These are phyloP conservation scores for Ophiocordyceps camponoti-floridani DNA, from an alignment of 2,329 filamentous ascomycete species.

Conservation along the genomic window DNA sequence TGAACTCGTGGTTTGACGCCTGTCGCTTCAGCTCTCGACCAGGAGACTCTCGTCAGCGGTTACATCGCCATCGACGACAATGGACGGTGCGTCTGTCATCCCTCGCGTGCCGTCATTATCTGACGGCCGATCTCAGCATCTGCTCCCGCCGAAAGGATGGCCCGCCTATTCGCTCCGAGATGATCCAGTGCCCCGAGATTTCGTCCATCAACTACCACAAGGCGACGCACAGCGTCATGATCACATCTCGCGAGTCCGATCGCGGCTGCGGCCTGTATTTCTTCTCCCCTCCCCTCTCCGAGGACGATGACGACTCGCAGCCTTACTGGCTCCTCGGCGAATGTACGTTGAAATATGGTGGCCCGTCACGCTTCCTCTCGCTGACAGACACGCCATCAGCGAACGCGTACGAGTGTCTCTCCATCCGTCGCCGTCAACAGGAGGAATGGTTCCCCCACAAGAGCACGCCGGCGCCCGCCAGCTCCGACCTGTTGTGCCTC, in stretches of 20 bases:
- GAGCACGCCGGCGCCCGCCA: slow-evolving; percentile 22
- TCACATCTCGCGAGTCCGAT: slow-evolving; percentile 20
- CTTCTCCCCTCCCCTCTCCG: slow-evolving; percentile 17
- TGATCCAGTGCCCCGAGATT: slow-evolving; percentile 19
- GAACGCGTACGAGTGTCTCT: slow-evolving; percentile 14
- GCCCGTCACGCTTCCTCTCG: background rate
- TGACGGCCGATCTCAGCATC: slow-evolving; percentile 2
- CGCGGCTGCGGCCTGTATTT: slow-evolving; percentile 15
- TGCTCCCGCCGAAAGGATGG: slow-evolving; percentile 1
- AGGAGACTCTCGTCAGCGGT: slow-evolving; percentile 16
- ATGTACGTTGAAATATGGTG: slow-evolving; percentile 7
- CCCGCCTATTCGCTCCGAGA: slow-evolving; percentile 12
- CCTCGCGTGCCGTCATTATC: background rate
- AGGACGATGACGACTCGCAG: slow-evolving; percentile 7
- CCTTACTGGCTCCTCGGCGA: slow-evolving; percentile 21
- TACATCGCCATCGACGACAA: slow-evolving; percentile 25
- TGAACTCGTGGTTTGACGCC: background rate
- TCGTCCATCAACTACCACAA: slow-evolving; percentile 29
- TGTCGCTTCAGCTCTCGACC: slow-evolving; percentile 13
- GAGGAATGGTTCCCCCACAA: slow-evolving; percentile 18
- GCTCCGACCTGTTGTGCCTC: slow-evolving; percentile 22
- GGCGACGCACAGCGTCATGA: slow-evolving; percentile 20
- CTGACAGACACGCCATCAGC: slow-evolving; percentile 6
- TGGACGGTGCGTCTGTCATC: slow-evolving; percentile 10
- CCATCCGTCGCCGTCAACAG: slow-evolving; percentile 9